Percentiles rank a stretch among this genome's conserved stretches.
Evolutionary conservation across 2,329 filamentous ascomycete species (phyloP).

Genomic region (Shiraia sp.): DNA sequence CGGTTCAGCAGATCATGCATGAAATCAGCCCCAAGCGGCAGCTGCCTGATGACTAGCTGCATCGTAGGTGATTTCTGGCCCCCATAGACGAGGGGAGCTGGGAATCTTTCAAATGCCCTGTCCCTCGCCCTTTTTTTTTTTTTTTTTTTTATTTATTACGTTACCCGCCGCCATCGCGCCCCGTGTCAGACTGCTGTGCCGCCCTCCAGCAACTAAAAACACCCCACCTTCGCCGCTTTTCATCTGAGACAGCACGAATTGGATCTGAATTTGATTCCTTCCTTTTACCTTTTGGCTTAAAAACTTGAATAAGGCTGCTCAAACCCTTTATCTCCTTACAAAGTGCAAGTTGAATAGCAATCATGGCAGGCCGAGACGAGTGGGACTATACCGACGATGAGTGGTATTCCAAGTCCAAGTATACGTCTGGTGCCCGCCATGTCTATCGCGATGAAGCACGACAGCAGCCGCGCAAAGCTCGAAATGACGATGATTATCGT

Average conservation of each 20-base stretch:
- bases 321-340: not conserved
- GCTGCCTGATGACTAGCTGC: conserved; percentile 38
- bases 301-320: not conserved
- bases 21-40: conserved; percentile 26
- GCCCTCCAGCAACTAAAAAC: conserved; percentile 14
- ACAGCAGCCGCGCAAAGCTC: conserved; percentile 15
- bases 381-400: conserved; percentile 38
- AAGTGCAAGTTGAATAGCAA: not conserved
- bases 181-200: conserved; percentile 28
- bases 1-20: conserved; percentile 25
- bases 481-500: conserved; percentile 19
- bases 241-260: conserved; percentile 12
- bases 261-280: conserved; percentile 10
- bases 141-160: conserved; percentile 14
- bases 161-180: conserved; percentile 18
- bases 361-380: conserved; percentile 30
- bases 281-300: conserved; percentile 6
- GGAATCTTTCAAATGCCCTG: conserved; percentile 25
- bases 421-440: conserved; percentile 37
- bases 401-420: conserved; percentile 27
- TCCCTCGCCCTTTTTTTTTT: conserved; percentile 19
- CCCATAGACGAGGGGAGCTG: conserved; percentile 18
- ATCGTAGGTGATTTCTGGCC: conserved; percentile 28
- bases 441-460: conserved; percentile 18
- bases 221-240: conserved; percentile 21